Evolutionary conservation across 345 rosid genomes (phyloP).

Genomic region (Citrus reticulata): DNA sequence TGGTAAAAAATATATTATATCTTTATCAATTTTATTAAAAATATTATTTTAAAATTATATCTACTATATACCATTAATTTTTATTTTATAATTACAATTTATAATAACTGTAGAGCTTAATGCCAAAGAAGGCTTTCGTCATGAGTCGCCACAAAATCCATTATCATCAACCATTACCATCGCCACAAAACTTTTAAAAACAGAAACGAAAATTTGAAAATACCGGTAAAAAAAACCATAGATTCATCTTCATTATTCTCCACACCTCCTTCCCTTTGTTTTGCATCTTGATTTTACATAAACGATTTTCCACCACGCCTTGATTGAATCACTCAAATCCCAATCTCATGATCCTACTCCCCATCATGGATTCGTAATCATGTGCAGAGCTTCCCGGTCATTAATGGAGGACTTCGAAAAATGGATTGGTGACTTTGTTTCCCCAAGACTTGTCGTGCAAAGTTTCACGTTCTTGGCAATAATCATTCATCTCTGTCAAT

Average conservation of each 20-base stretch:
- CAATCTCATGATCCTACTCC: neutral
- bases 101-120: no score
- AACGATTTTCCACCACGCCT: constrained; percentile 11
- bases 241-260: constrained; percentile 21
- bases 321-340: constrained; percentile 11
- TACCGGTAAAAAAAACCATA: neutral
- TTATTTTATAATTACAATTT: no score
- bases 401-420: constrained; percentile 12
- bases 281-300: constrained; percentile 27
- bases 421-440: neutral
- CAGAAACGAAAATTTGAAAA: constrained; percentile 8
- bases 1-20: no score
- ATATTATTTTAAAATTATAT: no score
- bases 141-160: no score
- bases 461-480: constrained; percentile 1
- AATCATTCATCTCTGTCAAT: constrained; percentile 20
- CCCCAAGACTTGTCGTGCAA: neutral
- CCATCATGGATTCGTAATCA: neutral
- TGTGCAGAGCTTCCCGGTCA: neutral
- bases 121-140: no score
- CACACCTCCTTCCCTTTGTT: constrained; percentile 29
- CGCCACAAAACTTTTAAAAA: no score
- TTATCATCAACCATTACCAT: no score
- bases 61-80: no score
- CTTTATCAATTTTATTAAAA: no score